Evolutionary conservation across 2,329 filamentous ascomycete species (phyloP).

Genomic region (Colletotrichum echinochloae): DNA sequence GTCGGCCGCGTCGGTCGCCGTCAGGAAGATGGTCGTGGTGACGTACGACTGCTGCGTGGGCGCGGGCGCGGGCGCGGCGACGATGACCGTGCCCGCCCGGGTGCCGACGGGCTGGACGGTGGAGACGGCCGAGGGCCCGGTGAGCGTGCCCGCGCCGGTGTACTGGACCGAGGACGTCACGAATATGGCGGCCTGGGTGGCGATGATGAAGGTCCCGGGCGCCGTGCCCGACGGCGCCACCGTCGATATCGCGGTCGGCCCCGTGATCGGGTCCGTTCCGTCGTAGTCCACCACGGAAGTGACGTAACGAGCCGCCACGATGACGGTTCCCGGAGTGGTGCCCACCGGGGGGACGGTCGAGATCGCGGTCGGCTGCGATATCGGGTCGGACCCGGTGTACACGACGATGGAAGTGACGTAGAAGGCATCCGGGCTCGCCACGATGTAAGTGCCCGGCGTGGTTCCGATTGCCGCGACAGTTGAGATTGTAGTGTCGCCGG

Average conservation of each 20-base stretch:
- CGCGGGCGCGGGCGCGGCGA: constrained; percentile 2
- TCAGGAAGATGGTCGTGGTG: constrained; percentile 29
- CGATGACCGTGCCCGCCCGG: constrained; percentile 24
- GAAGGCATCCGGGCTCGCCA: constrained; percentile 16
- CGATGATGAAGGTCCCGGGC: constrained; percentile 31
- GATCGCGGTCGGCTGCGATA: constrained; percentile 3
- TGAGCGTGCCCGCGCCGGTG: constrained; percentile 15
- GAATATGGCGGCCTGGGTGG: constrained; percentile 23
- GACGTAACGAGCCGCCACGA: constrained; percentile 29
- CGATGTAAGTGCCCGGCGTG: constrained; percentile 27
- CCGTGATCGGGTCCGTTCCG: constrained; percentile 20
- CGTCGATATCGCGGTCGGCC: constrained; percentile 26
- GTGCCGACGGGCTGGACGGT: constrained; percentile 28
- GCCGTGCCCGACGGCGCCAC: constrained; percentile 21
- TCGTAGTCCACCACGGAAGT: constrained; percentile 20
- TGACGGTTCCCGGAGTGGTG: constrained; percentile 18
- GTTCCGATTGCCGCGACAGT: constrained; percentile 28
- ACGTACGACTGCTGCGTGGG: constrained; percentile 9
- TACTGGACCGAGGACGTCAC: constrained; percentile 27
- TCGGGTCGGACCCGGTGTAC: constrained; percentile 10
- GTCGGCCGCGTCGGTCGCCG: neutral
- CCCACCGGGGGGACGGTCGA: constrained; percentile 16
- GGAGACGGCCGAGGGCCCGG: constrained; percentile 8
- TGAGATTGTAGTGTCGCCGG: constrained; percentile 9
- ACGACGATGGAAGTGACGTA: constrained; percentile 8